Evolutionary conservation across 2,329 filamentous ascomycete species (phyloP).

Genomic region (Ceratocystis albifundus): DNA sequence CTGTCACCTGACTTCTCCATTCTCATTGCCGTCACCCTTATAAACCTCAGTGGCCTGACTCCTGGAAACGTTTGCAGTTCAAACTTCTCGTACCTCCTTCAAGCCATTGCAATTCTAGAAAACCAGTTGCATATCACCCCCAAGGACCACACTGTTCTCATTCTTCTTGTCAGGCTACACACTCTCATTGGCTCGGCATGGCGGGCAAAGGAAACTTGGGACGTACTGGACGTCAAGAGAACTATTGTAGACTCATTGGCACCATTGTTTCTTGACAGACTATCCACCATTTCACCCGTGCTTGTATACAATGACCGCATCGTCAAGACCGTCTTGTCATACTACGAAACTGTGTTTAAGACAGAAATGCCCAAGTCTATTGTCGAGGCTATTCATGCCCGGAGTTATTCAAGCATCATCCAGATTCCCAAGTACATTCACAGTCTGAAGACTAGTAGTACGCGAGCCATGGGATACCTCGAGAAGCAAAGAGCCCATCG

Average conservation of each 20-base stretch:
- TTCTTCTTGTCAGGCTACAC: constrained; percentile 43
- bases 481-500: constrained; percentile 32
- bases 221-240: constrained; percentile 43
- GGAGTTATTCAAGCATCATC: constrained; percentile 42
- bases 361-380: constrained; percentile 38
- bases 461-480: constrained; percentile 40
- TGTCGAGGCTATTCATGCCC: constrained; percentile 39
- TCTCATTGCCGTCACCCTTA: constrained; percentile 19
- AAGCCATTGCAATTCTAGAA: constrained; percentile 41
- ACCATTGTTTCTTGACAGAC: constrained; percentile 44
- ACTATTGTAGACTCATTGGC: constrained; percentile 47
- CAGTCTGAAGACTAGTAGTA: constrained; percentile 39
- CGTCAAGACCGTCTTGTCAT: constrained; percentile 28
- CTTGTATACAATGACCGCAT: constrained; percentile 29
- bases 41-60: constrained; percentile 17
- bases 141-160: constrained; percentile 37
- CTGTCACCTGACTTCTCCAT: constrained; percentile 23
- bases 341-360: constrained; percentile 37
- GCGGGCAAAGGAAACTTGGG: constrained; percentile 39
- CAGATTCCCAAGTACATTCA: constrained; percentile 37
- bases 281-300: constrained; percentile 40
- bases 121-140: constrained; percentile 37
- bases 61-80: constrained; percentile 1
- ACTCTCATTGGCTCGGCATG: constrained; percentile 40
- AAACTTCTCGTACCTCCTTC: constrained; percentile 32